These are phyloP conservation scores for Ophiostoma perfectum DNA, from an alignment of 2,329 filamentous ascomycete genomes.

Conservation along the genomic window DNA sequence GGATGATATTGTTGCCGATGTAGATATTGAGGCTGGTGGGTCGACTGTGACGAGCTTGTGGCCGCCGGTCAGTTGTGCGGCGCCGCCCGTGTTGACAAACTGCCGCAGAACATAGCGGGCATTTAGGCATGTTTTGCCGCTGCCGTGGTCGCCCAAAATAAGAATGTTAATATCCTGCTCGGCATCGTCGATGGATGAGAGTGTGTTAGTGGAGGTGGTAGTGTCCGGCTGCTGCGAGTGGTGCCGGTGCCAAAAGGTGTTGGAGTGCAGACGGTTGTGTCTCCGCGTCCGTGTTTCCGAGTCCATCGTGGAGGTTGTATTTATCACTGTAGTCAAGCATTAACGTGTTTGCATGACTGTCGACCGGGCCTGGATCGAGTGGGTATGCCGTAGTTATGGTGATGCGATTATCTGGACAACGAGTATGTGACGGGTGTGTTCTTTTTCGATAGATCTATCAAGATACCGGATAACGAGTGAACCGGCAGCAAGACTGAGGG, in stretches of 20 bases:
- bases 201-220: neutral
- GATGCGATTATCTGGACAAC: neutral
- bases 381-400: neutral
- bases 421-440: neutral
- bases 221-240: neutral
- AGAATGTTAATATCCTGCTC: slow-evolving; percentile 13
- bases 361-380: neutral
- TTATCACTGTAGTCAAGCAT: no score
- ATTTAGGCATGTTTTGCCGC: slow-evolving; percentile 14
- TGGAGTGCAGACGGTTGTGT: slow-evolving; percentile 11
- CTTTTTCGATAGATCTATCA: neutral
- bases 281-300: neutral
- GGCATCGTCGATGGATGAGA: slow-evolving; percentile 7
- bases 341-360: no score
- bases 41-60: slow-evolving; percentile 14
- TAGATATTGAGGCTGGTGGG: neutral
- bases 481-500: neutral
- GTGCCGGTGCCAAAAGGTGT: slow-evolving; percentile 10
- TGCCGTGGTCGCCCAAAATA: slow-evolving; percentile 9
- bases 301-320: neutral
- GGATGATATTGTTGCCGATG: neutral
- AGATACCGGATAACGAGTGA: slow-evolving; percentile 1
- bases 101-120: slow-evolving; percentile 14
- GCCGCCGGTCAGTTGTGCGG: slow-evolving; percentile 13
- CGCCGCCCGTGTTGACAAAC: neutral